These are phyloP conservation scores for Grosmannia serpens DNA, from an alignment of 2,329 filamentous ascomycete genomes.

Conservation along the genomic window DNA sequence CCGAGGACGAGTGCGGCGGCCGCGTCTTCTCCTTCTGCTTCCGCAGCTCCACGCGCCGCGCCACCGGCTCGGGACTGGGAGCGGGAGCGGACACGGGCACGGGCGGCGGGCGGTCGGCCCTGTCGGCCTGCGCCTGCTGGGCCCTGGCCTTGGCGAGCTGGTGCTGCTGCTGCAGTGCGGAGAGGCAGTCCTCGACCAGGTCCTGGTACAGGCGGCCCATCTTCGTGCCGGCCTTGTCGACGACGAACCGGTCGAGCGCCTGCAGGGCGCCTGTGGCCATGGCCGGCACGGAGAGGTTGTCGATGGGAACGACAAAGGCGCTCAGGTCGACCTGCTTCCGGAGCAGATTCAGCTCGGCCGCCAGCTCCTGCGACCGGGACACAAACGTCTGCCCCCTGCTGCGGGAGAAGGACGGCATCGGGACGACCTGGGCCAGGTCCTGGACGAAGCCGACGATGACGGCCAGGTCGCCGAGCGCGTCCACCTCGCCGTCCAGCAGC, in stretches of 20 bases:
- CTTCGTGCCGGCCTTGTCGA: slow-evolving; percentile 25
- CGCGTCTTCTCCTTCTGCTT: slow-evolving; percentile 33
- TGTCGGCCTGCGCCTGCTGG: slow-evolving; percentile 12
- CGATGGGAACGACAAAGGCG: slow-evolving; percentile 28
- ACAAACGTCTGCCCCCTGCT: slow-evolving; percentile 29
- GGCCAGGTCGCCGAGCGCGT: slow-evolving; percentile 24
- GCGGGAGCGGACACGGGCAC: too few species aligned
- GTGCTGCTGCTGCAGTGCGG: slow-evolving; percentile 19
- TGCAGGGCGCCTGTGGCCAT: slow-evolving; percentile 24
- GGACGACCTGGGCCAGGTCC: slow-evolving; percentile 20
- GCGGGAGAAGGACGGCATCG: slow-evolving; percentile 25
- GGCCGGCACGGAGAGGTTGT: slow-evolving; percentile 28
- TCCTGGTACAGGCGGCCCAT: slow-evolving; percentile 32
- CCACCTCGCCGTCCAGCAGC: slow-evolving; percentile 21
- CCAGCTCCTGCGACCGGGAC: slow-evolving; percentile 19
- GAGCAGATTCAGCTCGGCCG: slow-evolving; percentile 25
- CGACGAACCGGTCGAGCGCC: slow-evolving; percentile 24
- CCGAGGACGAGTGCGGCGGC: slow-evolving; percentile 24
- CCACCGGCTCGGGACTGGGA: slow-evolving; percentile 10
- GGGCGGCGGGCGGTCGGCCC: slow-evolving; percentile 10
- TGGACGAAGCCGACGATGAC: slow-evolving; percentile 27
- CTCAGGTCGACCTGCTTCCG: slow-evolving; percentile 26
- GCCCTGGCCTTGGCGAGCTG: slow-evolving; percentile 16
- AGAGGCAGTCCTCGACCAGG: slow-evolving; percentile 26
- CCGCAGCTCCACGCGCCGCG: slow-evolving; percentile 21